Evolutionary conservation across 345 rosid genomes (phyloP).

Genomic region (Salix caprea): DNA sequence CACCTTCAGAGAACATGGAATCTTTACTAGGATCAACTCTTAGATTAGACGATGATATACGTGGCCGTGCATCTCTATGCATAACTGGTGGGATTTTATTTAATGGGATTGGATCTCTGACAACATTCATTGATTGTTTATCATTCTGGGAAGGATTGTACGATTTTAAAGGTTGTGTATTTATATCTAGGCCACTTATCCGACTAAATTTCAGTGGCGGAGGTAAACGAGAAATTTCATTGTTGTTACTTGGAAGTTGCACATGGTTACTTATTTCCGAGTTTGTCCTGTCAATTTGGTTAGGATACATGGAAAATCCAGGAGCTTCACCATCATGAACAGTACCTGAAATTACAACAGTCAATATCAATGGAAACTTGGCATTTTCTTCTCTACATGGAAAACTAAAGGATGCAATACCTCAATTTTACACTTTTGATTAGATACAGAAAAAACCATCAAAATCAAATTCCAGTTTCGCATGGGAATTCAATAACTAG

Average conservation of each 20-base stretch:
- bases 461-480: neutral
- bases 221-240: constrained; percentile 40
- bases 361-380: constrained; percentile 9
- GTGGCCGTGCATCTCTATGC: constrained; percentile 29
- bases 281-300: constrained; percentile 41
- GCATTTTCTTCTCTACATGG: neutral
- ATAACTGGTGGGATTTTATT: constrained; percentile 40
- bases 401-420: neutral
- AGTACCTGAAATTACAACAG: constrained; percentile 20
- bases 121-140: constrained; percentile 32
- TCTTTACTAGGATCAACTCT: constrained; percentile 31
- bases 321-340: constrained; percentile 41
- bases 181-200: constrained; percentile 39
- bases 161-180: constrained; percentile 25
- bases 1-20: constrained; percentile 35
- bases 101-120: constrained; percentile 39
- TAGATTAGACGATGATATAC: constrained; percentile 29
- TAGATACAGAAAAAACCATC: neutral
- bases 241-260: constrained; percentile 38
- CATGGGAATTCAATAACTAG: neutral
- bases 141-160: constrained; percentile 42
- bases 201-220: constrained; percentile 31
- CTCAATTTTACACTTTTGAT: neutral
- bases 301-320: constrained; percentile 48
- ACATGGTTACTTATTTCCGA: constrained; percentile 43